Base-by-base conservation (phyloP, 495 filamentous ascomycete genomes). In the Podospora pseudocomata region DNA sequence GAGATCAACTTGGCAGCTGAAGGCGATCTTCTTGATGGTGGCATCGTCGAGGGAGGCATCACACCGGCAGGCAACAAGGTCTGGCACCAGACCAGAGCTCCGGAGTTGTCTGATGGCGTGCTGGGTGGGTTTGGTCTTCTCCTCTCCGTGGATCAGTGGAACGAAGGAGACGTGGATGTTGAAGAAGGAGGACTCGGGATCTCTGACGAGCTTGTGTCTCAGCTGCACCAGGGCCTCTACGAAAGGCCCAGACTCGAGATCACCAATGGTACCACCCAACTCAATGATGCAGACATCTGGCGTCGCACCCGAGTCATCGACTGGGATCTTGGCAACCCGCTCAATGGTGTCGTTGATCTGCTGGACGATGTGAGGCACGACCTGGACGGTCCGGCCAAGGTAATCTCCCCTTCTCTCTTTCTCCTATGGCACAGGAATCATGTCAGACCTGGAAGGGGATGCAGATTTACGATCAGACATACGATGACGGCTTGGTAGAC, bases 61-160 rank as follows among this genome's bases (percentile, higher is more conserved):
- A 75, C 94, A 97, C 67, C 95, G 92, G 76, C 96, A 98, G 7
- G 96, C 95, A 79, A 97, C 95, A 72, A 97, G 77, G 77, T 99
- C 95, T 13, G 95, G 95, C 66, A 87, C 88, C 66, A 99, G 77
- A 72, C 95, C 94, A 70, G 90, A 88, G 69, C 87, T 91, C 60
- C 94, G 86, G 54, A 91, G 89, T 69, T 91, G 87, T 71, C 88
- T 89, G 76, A 97, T 93, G 49, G 95, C 92, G 69, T 90, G 85
- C 77, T 98, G 95, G 0, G 95, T 98, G 0, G 95, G 95, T 79
- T 99, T 99, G 16, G 93, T 97, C 88, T 98, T 99, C 80, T 95
- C 87, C 81, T 98, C 95, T n/a, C 90, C 86, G 61, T 86, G 65
- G 9, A 78, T 69, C 3, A 94, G 80, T 0, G 93, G 93, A 20